Percentiles rank a stretch among this genome's conserved stretches.
These are phyloP conservation scores for Umbelopsis sp. DNA, from an alignment of 192 early-diverging fungal species.

Conservation along the genomic window DNA sequence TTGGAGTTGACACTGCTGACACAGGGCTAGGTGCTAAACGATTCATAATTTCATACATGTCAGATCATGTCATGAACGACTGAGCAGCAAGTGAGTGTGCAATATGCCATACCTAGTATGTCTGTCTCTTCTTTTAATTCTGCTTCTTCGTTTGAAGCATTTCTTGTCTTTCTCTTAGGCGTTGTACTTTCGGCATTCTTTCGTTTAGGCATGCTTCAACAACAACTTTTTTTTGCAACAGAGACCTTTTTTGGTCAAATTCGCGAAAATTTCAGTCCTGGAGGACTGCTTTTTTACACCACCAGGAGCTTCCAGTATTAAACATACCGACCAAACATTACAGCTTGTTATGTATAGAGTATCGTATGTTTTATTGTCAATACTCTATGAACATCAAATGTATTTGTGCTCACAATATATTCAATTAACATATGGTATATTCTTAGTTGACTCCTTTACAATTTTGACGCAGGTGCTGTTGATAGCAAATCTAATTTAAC, in stretches of 20 bases:
- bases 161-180: neutral
- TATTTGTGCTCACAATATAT: neutral
- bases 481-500: conserved; percentile 2
- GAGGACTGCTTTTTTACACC: too few species aligned
- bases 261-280: conserved; percentile 9
- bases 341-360: too few species aligned
- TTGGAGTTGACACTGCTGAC: neutral
- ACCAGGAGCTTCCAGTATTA: too few species aligned
- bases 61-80: too few species aligned
- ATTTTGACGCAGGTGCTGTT: neutral
- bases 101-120: too few species aligned
- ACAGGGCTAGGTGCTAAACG: neutral
- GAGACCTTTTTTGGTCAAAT: neutral
- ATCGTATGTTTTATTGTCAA: too few species aligned
- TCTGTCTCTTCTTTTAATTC: neutral
- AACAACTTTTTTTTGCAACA: neutral
- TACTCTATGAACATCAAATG: too few species aligned
- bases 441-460: neutral
- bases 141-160: neutral
- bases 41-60: too few species aligned
- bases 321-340: too few species aligned
- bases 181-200: neutral
- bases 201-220: conserved; percentile 2
- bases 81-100: too few species aligned
- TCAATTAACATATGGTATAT: neutral